A percentile compares a stretch with the other conserved stretches of the same genome.
Conservation (phyloP, 495 filamentous ascomycete genomes). For the Podospora bellae-mahoneyi region DNA sequence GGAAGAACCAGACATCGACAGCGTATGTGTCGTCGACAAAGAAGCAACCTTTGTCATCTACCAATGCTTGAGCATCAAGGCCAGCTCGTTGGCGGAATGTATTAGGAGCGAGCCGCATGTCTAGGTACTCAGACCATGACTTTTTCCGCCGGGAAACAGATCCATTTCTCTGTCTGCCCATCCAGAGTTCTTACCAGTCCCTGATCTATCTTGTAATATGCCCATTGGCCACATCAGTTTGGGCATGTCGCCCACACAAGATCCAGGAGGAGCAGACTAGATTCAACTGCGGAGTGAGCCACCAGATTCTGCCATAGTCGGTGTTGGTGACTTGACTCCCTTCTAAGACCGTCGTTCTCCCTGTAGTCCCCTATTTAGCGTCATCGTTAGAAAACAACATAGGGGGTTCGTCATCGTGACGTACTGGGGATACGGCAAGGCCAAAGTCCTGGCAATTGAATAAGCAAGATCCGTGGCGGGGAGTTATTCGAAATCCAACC, state of each 20-base stretch:
- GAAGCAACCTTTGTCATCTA: slow-evolving; percentile 60
- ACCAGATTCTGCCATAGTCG: slow-evolving; percentile 29
- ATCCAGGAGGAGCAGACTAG: slow-evolving; percentile 60
- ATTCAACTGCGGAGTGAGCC: slow-evolving; percentile 37
- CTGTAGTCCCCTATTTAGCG: slow-evolving; percentile 25
- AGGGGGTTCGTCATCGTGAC: background rate
- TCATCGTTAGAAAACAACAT: background rate
- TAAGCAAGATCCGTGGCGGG: background rate
- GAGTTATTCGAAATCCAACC: background rate
- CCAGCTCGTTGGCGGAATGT: slow-evolving; percentile 68
- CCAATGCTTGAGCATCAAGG: slow-evolving; percentile 58
- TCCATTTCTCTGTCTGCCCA: slow-evolving; percentile 69
- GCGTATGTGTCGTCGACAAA: slow-evolving; percentile 64
- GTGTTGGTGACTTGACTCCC: slow-evolving; percentile 36
- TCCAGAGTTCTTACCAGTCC: slow-evolving; percentile 52
- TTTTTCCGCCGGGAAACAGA: slow-evolving; percentile 60
- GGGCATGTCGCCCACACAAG: slow-evolving; percentile 58
- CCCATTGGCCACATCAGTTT: slow-evolving; percentile 73
- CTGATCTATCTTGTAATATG: slow-evolving; percentile 60
- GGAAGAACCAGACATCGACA: slow-evolving; percentile 73
- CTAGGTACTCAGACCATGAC: slow-evolving; percentile 65
- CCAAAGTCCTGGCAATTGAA: background rate
- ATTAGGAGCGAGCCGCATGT: slow-evolving; percentile 68
- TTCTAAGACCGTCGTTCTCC: slow-evolving; percentile 36
- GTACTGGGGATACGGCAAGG: background rate